Base-by-base conservation (phyloP, 208 protist genomes). In the Trypanosomatidae sp. region DNA sequence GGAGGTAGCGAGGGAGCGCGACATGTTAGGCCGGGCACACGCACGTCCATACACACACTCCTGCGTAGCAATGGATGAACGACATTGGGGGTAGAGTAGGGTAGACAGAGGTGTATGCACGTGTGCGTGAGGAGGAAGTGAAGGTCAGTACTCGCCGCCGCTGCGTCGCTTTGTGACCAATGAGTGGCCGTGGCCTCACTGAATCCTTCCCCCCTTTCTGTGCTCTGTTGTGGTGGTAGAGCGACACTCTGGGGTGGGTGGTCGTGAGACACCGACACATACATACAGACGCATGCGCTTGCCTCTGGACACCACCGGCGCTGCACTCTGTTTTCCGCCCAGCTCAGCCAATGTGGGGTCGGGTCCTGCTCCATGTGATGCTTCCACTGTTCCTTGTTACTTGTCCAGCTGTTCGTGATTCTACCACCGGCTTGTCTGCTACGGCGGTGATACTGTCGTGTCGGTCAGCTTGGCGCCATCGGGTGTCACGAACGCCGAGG, bases 391-490 rank as follows among this genome's bases (percentile, higher is more conserved):
- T 50, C 50, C 46, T 79, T 69, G 62, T 36, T 59, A 53, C 25
- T 33, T 25, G 47, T 0, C 52, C 46, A 60, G 30, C 36, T 17
- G 25, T 39, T 44, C 9, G 50, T 33, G 33, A 41, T 52, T n/a
- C 47, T 15, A 3, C 58, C 4, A 66, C 15, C 19, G 33, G 28
- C n/a, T 22, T 44, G 22, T 43, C 49, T 2, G 33, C 43, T 43
- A 53, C 47, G 41, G 7, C 9, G 64, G 72, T 19, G 46, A 75
- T 19, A 83, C 60, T 19, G 86, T 85, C 25, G 83, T 82, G 73
- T 92, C 76, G 60, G 77, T 80, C 33, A 93, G 76, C 52, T 85
- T 81, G n/a, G 75, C 71, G 15, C 82, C 87, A 44, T 81, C 74
- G 25, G 73, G 66, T 62, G 91, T 82, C 13, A 83, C 71, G 10